Evolutionary conservation across 495 filamentous ascomycete species (phyloP), one percentile per base, ranked within the genome.

Genomic region (Hyaloscypha finlandica): DNA sequence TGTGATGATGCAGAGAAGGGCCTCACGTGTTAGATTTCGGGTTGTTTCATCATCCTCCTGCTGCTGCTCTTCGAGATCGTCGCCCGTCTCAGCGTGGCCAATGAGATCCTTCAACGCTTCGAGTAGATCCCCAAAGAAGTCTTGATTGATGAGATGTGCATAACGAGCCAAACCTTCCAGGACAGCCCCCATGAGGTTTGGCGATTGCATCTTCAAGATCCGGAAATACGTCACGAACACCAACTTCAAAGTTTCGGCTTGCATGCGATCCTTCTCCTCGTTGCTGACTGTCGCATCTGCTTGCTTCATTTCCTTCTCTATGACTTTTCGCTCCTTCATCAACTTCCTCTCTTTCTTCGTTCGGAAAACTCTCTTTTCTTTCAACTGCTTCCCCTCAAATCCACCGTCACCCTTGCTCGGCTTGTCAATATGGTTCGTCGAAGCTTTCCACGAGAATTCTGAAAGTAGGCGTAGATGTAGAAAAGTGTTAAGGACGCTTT

Each of bases 111-210:
- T 95, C 32, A 99, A 81, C 8, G 92, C 93, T 73, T 97, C 96
- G 22, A 99, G 87, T 42, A 99, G 80, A 76, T 97, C 95, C 25
- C 95, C 95, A 75, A 99, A 99, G 81, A 98, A 97, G 74, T 98
- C 89, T 73, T 97, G 90, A 79, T 99, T 99, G 81, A 99, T 97
- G 20, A 99, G 81, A 74, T 97, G 95, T 20, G 93, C 88, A 76
- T 97, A 98, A 75, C 82, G 83, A 58, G 94, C 94, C 32, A 99
- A 81, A 58, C 95, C 95, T 76, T 99, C 93, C 5, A 95, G 81
- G 0, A 97, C 94, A 37, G 93, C 92, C 8, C 94, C 95, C 92
- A 97, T 97, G 12, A 99, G 85, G 61, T 87, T 83, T 20, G 85
- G 85, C 9, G 87, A 86, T 33, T 92, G 87, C 58, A 87, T 81